Percentiles rank a stretch among this genome's conserved stretches.
These are phyloP conservation scores for Sporisorium iseilematis-ciliati DNA, from an alignment of 1,284 basidiomycete species.

Conservation along the genomic window DNA sequence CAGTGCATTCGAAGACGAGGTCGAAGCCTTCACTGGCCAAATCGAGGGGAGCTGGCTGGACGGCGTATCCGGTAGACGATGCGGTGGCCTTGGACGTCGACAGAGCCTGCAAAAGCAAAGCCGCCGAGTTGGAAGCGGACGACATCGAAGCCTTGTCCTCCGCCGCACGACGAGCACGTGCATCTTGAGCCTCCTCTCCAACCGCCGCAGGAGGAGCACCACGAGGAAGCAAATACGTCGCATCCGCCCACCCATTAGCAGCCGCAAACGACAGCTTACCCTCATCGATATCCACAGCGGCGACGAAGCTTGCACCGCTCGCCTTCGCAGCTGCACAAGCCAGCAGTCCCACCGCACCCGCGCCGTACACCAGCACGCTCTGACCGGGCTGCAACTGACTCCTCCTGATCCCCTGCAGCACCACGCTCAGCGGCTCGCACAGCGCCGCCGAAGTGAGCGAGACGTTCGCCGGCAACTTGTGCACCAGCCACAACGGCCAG, in stretches of 20 bases:
- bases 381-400: constrained; percentile 76
- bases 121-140: constrained; percentile 71
- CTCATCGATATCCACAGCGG: constrained; percentile 55
- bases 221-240: constrained; percentile 78
- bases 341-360: constrained; percentile 90
- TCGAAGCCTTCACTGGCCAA: constrained; percentile 27
- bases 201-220: constrained; percentile 74
- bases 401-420: constrained; percentile 84
- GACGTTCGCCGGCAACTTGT: constrained; percentile 83
- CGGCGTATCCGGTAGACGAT: neutral
- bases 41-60: neutral
- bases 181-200: constrained; percentile 14
- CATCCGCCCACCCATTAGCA: constrained; percentile 77
- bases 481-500: constrained; percentile 84
- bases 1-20: constrained; percentile 89
- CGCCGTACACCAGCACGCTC: constrained; percentile 87
- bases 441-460: constrained; percentile 84
- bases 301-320: constrained; percentile 59
- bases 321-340: constrained; percentile 74
- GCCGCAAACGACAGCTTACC: constrained; percentile 50
- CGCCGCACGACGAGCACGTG: constrained; percentile 76
- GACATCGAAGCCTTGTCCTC: constrained; percentile 73
- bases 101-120: constrained; percentile 29
- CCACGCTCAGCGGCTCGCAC: constrained; percentile 89
- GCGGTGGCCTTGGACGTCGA: constrained; percentile 4